Evolutionary conservation across 2,329 filamentous ascomycete genomes (phyloP).

Genomic region (Cladosporium sp.): DNA sequence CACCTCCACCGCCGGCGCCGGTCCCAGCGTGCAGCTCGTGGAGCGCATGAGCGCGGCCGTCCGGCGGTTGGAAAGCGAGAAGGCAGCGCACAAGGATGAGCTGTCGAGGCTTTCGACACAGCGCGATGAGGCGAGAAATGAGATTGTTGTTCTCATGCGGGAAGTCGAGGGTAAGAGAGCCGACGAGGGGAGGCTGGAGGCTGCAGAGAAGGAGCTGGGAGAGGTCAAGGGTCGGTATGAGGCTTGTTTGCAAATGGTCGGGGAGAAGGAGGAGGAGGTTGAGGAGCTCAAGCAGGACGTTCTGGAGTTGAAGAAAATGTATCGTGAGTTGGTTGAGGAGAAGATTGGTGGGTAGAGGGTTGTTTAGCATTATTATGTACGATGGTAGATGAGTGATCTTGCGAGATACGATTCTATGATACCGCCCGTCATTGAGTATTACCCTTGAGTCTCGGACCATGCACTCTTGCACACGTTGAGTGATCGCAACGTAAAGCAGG

Average conservation of each 20-base stretch:
- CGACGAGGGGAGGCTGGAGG: slow-evolving; percentile 56
- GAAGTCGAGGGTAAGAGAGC: slow-evolving; percentile 70
- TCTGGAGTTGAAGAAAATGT: slow-evolving; percentile 91
- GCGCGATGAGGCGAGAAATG: slow-evolving; percentile 83
- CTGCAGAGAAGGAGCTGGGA: slow-evolving; percentile 64
- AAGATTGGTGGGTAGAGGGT: slow-evolving; percentile 23
- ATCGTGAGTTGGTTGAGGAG: slow-evolving; percentile 78
- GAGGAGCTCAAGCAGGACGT: slow-evolving; percentile 89
- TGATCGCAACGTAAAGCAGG: no score
- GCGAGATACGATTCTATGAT: no score
- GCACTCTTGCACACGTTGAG: no score
- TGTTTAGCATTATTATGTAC: slow-evolving; percentile 57
- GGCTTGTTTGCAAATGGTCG: slow-evolving; percentile 88
- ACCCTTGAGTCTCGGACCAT: no score
- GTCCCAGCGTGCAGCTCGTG: slow-evolving; percentile 89
- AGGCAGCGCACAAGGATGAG: slow-evolving; percentile 84
- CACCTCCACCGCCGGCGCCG: slow-evolving; percentile 76
- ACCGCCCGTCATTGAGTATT: no score
- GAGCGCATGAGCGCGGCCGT: slow-evolving; percentile 95
- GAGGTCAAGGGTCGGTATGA: slow-evolving; percentile 76
- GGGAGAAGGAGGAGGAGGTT: slow-evolving; percentile 93
- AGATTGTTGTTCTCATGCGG: slow-evolving; percentile 87
- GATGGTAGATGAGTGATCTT: no score
- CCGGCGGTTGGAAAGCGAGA: slow-evolving; percentile 84
- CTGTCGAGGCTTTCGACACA: slow-evolving; percentile 74